Base-by-base conservation (phyloP, 2,329 filamentous ascomycete genomes). In the Cercospora beticola region DNA sequence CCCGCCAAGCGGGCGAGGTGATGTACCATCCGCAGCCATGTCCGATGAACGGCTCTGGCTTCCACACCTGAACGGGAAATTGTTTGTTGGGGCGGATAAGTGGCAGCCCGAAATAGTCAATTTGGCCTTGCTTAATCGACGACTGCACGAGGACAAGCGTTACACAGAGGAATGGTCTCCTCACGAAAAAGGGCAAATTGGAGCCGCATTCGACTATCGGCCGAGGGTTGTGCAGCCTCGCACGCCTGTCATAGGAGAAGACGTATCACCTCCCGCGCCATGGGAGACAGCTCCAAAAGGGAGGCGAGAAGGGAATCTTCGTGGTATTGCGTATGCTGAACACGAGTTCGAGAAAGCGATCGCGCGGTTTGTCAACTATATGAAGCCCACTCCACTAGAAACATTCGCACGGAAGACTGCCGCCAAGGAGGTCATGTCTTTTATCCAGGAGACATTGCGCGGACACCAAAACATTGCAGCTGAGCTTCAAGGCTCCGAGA, bases 401-500 rank as follows among this genome's bases (percentile, higher is more conserved):
- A 71, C 76, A 21, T 70, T 75, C 18, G 81, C 80, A 5, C 75
- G 81, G 40, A 73, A 73, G 62, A 74, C 77, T 4, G 68, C 83
- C 16, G 73, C 78, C 26, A 68, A 79, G 7, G 76, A 80, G 65
- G 73, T 76, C 64, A 72, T 66, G 59, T 75, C 54, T 62, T 82
- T 58, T 71, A 76, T 70, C 58, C 71, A 18, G 68, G 68, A 21
- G 70, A 52, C 33, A 5, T 30, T 78, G 3, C 81, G 6, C 30
- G 18, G 62, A 49, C 14, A 63, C 40, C n/a, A 36, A 30, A 21
- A 49, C 9, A 62, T 49, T 21, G 46, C 31, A 21, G 61, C 67
- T 12, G 80, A 85, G 67, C 69, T 85, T 2, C 85, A 86, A 67
- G 87, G 87, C 18, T 88, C 87, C 8, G 80, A 84, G 66, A 76